Conservation (phyloP, 257 asterid genomes). For the Nicotiana sylvestris region DNA sequence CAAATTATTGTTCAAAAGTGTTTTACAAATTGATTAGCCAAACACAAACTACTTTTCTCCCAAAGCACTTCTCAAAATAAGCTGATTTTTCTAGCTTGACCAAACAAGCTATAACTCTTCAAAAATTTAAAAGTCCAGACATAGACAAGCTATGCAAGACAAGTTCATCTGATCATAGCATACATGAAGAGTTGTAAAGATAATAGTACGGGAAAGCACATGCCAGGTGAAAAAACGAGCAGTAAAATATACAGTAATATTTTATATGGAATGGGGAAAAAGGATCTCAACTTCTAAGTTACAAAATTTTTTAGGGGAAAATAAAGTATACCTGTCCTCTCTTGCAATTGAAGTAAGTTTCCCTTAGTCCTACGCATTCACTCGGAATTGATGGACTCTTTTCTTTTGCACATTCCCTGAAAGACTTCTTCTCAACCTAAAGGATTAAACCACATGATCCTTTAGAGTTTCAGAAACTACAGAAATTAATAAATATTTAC, state of each 20-base stretch:
- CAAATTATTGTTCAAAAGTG: too few relatives aligned
- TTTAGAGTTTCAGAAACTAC: neutral
- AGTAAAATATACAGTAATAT: neutral
- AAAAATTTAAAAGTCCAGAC: neutral
- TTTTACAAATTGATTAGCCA: too few relatives aligned
- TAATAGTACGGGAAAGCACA: neutral
- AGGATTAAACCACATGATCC: constrained; percentile 3
- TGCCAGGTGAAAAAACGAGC: neutral
- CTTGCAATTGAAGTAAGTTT: constrained; percentile 93
- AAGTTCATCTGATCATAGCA: neutral
- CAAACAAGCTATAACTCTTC: neutral
- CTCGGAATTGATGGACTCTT: constrained; percentile 67
- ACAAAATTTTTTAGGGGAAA: neutral
- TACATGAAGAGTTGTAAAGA: neutral
- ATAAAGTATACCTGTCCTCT: constrained; percentile 71
- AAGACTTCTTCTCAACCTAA: constrained; percentile 73
- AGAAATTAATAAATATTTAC: neutral
- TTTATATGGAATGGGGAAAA: too few relatives aligned
- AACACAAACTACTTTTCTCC: too few relatives aligned
- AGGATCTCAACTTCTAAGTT: neutral
- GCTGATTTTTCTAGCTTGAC: too few relatives aligned
- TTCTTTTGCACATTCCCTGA: constrained; percentile 80
- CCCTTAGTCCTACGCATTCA: constrained; percentile 87
- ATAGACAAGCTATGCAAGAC: neutral
- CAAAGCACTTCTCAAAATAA: too few relatives aligned